A percentile compares a stretch with the other conserved stretches of the same genome.
Evolutionary conservation across 768 basidiomycete species (phyloP).

Genomic region (Termitomyces sp.): DNA sequence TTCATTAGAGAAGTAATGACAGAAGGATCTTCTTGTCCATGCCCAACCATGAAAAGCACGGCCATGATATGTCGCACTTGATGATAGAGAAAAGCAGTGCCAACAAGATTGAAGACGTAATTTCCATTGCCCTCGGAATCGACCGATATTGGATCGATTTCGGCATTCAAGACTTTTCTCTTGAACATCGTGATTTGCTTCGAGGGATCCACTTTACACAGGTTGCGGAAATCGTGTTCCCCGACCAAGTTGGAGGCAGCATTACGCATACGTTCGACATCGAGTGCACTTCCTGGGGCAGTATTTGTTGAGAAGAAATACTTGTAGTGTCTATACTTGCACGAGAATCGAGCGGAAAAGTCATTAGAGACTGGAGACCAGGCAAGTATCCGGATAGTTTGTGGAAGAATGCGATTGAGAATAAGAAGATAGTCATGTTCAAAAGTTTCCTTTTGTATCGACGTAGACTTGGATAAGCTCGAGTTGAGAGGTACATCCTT

Average conservation of each 20-base stretch:
- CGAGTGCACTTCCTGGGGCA: constrained; percentile 37
- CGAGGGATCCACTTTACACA: constrained; percentile 88
- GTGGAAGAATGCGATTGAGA: constrained; percentile 85
- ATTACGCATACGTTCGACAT: constrained; percentile 69
- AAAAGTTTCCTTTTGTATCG: constrained; percentile 15
- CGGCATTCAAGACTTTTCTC: constrained; percentile 62
- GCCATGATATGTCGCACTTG: constrained; percentile 96
- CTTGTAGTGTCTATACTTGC: constrained; percentile 89
- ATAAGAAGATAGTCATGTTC: constrained; percentile 77
- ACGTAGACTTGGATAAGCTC: constrained; percentile 12
- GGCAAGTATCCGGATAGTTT: constrained; percentile 84
- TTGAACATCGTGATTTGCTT: constrained; percentile 86
- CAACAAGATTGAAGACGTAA: constrained; percentile 80
- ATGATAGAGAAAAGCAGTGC: constrained; percentile 90
- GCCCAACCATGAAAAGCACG: constrained; percentile 81
- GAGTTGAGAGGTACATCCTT: constrained; percentile 16
- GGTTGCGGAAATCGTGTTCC: constrained; percentile 92
- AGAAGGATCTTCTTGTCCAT: constrained; percentile 68
- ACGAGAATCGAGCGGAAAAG: constrained; percentile 90
- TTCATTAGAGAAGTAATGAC: constrained; percentile 74
- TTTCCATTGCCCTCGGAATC: constrained; percentile 25
- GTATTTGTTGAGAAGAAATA: constrained; percentile 81
- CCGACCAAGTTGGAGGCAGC: constrained; percentile 73
- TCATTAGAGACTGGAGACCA: constrained; percentile 82
- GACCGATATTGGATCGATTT: constrained; percentile 44